Evolutionary conservation across 2,329 filamentous ascomycete genomes (phyloP).

Genomic region (Cercospora sp.): DNA sequence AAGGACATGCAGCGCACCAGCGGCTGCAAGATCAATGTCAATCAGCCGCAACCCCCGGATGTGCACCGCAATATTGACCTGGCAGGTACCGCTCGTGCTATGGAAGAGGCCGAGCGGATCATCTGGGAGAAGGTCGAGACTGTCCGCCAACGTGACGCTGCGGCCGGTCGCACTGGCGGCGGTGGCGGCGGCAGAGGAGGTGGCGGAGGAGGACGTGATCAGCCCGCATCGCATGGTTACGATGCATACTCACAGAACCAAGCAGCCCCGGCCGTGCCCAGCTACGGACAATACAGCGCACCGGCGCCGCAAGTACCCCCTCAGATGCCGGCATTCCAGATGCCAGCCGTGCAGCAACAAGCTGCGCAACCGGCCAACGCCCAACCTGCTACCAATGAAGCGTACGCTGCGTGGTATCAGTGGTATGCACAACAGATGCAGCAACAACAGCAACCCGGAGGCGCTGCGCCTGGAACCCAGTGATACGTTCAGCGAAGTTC

Average conservation of each 20-base stretch:
- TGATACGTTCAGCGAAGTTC: conserved; percentile 29
- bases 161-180: conserved; percentile 34
- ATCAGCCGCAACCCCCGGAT: conserved; percentile 76
- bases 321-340: conserved; percentile 37
- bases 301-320: conserved; percentile 32
- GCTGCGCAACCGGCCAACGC: conserved; percentile 22
- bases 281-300: conserved; percentile 35
- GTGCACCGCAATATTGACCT: conserved; percentile 83
- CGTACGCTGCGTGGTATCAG: conserved; percentile 28
- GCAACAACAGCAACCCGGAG: conserved; percentile 36
- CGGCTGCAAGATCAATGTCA: conserved; percentile 93
- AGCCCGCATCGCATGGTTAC: conserved; percentile 39
- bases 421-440: conserved; percentile 23
- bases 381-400: conserved; percentile 24
- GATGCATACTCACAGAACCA: conserved; percentile 51
- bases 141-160: conserved; percentile 60
- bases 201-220: conserved; percentile 27
- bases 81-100: conserved; percentile 73
- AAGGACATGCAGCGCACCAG: conserved; percentile 87
- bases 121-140: conserved; percentile 92
- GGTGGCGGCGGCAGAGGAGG: conserved; percentile 28
- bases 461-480: conserved; percentile 37
- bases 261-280: conserved; percentile 38
- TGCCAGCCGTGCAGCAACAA: conserved; percentile 32
- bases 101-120: conserved; percentile 75